phyloP scores from a whole-genome alignment of 345 rosid genomes.

The Ceriops decandra region DNA sequence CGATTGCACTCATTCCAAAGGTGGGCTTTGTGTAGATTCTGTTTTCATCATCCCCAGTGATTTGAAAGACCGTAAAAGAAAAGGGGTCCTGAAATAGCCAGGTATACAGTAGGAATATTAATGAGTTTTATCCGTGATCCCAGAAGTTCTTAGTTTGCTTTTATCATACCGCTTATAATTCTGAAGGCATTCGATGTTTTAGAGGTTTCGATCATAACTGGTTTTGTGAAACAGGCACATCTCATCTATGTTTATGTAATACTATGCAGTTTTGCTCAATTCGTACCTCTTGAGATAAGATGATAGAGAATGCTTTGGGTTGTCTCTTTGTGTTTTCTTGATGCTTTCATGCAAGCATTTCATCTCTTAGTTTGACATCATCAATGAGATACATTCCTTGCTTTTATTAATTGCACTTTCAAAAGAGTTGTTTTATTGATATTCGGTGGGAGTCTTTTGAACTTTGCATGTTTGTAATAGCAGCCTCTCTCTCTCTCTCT shows the following conservation, averaged over 20 bases:
- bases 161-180: conserved; percentile 38
- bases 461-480: too few relatives aligned
- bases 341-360: conserved; percentile 12
- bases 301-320: conserved; percentile 24
- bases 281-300: conserved; percentile 19
- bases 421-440: too few relatives aligned
- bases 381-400: conserved; percentile 21
- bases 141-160: conserved; percentile 23
- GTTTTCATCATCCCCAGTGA: conserved; percentile 76
- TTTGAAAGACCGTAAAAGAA: conserved; percentile 49
- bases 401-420: neutral
- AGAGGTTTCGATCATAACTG: conserved; percentile 35
- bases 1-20: conserved; percentile 93
- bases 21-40: conserved; percentile 88
- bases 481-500: too few relatives aligned
- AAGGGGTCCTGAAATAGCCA: conserved; percentile 42
- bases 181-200: conserved; percentile 26
- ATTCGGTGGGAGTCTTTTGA: too few relatives aligned
- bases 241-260: conserved; percentile 34
- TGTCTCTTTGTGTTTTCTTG: conserved; percentile 19
- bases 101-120: conserved; percentile 8
- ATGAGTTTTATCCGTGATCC: conserved; percentile 14
- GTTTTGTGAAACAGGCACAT: conserved; percentile 36
- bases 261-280: conserved; percentile 35
- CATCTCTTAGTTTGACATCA: conserved; percentile 21